Evolutionary conservation across 2,329 filamentous ascomycete genomes (phyloP).

Genomic region (Aphanoascus verrucosus): DNA sequence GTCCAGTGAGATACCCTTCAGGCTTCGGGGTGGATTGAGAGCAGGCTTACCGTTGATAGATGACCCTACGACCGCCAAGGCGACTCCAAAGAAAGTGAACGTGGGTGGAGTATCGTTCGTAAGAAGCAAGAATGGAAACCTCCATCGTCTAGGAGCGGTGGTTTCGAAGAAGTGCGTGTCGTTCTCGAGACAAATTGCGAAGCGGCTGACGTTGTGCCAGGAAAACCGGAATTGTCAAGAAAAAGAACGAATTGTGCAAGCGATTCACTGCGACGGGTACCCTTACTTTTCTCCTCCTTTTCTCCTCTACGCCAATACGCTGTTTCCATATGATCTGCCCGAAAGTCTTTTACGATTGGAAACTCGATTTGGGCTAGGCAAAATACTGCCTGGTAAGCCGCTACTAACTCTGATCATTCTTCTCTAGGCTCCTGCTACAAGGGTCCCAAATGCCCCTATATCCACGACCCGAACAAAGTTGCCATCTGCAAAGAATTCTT

Average conservation of each 20-base stretch:
- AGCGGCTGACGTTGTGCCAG: slow-evolving; percentile 20
- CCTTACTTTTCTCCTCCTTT: slow-evolving; percentile 22
- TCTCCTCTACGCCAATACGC: slow-evolving; percentile 17
- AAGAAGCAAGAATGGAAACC: slow-evolving; percentile 77
- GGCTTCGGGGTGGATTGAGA: slow-evolving; percentile 16
- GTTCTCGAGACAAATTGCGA: neutral
- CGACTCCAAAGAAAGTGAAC: slow-evolving; percentile 62
- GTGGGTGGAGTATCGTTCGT: slow-evolving; percentile 73
- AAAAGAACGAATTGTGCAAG: slow-evolving; percentile 64
- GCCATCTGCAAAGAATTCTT: slow-evolving; percentile 84
- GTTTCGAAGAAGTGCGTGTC: slow-evolving; percentile 61
- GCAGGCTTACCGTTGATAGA: slow-evolving; percentile 41
- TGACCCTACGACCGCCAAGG: slow-evolving; percentile 50
- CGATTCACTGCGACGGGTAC: slow-evolving; percentile 48
- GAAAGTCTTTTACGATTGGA: slow-evolving; percentile 1
- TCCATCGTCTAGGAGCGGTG: slow-evolving; percentile 66
- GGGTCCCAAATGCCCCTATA: slow-evolving; percentile 66
- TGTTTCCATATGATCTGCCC: neutral
- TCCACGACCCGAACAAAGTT: slow-evolving; percentile 77
- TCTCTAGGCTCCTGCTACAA: slow-evolving; percentile 69
- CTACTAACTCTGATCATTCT: slow-evolving; percentile 22
- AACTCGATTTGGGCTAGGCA: slow-evolving; percentile 6
- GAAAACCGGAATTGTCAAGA: slow-evolving; percentile 46
- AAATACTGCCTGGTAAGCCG: slow-evolving; percentile 16
- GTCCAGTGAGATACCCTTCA: slow-evolving; percentile 47